Evolutionary conservation across 2,329 filamentous ascomycete species (phyloP).

Genomic region (Biscogniauxia sp.): DNA sequence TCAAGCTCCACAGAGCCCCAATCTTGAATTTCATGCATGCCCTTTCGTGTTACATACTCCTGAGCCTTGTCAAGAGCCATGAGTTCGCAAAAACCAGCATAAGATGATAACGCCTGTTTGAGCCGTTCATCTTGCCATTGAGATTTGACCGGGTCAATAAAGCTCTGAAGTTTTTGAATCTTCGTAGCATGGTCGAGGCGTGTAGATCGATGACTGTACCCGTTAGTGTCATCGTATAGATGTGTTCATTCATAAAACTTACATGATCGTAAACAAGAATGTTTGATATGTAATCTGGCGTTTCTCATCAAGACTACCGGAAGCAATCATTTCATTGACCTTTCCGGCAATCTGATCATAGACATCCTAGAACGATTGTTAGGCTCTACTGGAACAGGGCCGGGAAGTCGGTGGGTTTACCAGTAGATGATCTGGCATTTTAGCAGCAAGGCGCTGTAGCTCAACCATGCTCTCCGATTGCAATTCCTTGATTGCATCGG

Average conservation of each 20-base stretch:
- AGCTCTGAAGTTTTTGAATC: slow-evolving; percentile 68
- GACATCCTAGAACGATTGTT: slow-evolving; percentile 55
- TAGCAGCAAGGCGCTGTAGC: slow-evolving; percentile 81
- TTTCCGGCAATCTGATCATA: slow-evolving; percentile 84
- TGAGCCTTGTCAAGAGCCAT: slow-evolving; percentile 79
- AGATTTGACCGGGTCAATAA: slow-evolving; percentile 77
- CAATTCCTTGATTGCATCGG: slow-evolving; percentile 85
- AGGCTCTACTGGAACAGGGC: slow-evolving; percentile 9
- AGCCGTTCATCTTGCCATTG: slow-evolving; percentile 76
- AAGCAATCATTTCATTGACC: slow-evolving; percentile 74
- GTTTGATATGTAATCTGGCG: slow-evolving; percentile 83
- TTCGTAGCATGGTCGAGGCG: slow-evolving; percentile 70
- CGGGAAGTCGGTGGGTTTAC: slow-evolving; percentile 40
- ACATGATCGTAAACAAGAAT: slow-evolving; percentile 91
- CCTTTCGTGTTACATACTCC: slow-evolving; percentile 70
- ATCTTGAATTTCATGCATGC: slow-evolving; percentile 73
- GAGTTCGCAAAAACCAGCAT: slow-evolving; percentile 74
- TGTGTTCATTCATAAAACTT: slow-evolving; percentile 26
- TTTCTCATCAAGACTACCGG: slow-evolving; percentile 74
- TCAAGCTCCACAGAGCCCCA: slow-evolving; percentile 81
- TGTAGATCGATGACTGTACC: slow-evolving; percentile 70
- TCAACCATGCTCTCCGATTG: slow-evolving; percentile 84
- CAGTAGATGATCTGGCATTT: slow-evolving; percentile 87
- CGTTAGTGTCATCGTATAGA: slow-evolving; percentile 11
- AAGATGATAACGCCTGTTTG: slow-evolving; percentile 66